Base-by-base conservation (phyloP, 768 basidiomycete genomes). In the Goffeauzyma gilvescens region DNA sequence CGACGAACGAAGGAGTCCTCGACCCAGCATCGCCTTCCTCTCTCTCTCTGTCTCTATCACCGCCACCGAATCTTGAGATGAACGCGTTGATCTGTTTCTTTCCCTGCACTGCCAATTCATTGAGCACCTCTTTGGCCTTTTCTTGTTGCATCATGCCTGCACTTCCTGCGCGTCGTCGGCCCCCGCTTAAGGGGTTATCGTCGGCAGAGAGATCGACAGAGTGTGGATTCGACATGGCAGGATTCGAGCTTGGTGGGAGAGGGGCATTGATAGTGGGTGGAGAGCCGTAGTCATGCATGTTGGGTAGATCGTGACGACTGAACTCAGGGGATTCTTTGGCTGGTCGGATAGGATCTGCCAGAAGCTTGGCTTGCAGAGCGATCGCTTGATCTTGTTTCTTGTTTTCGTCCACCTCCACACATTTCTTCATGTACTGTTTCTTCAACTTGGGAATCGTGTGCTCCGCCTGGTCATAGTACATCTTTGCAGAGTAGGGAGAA, bases 101-200 rank as follows among this genome's bases (percentile, higher is more conserved):
- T 46, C 83, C 81, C 63, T 87, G 84, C 48, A 79, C 77, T 4
- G 86, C 87, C 24, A 90, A 67, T 65, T 93, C 87, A 10, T 79
- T 78, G 54, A 93, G 76, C 10, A 62, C 54, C 10, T 62, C 60
- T 41, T 58, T 62, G 8, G 57, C 43, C 34, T 52, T 54, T 21
- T 35, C 54, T n/a, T 39, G 40, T 5, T 37, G 35, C 24, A 8
- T 8, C 4, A 46, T 51, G 5, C 82, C 74, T 2, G 76, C 79
- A 2, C 79, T 76, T n/a, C 74, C 73, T 2, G 83, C 79, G 14
- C 86, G 82, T 3, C 81, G 82, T 32, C 86, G 74, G 54, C 76
- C 76, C n/a, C 30, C 20, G 15, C 21, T 5, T 7, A 41, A 31
- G 17, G 30, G 18, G 33, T 22, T 23, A 14, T 25, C 34, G 31